Evolutionary conservation across 176 grass and related monocot genomes (phyloP), one percentile per base, ranked within the genome.

Genomic region (Tillandsia leiboldiana): DNA sequence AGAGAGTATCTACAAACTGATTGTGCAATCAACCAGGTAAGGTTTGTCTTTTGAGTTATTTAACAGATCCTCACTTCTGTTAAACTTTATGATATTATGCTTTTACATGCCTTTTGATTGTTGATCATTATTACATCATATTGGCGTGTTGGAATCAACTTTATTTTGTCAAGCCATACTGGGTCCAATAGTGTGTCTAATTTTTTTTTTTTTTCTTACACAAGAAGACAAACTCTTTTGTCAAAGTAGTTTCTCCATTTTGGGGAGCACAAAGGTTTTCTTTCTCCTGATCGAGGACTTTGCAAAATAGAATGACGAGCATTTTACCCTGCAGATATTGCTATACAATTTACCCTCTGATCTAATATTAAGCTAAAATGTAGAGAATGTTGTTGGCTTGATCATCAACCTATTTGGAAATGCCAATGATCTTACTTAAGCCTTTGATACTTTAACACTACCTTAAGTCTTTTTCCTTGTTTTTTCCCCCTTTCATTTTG

Each of bases 1-100:
- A 89, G 83, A 77, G 84, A 97, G 74, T 97, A 89, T 83, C 67
- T 97, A 20, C 93, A 97, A 78, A 97, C 93, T 62, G 86, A 97
- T 69, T 97, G 93, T 61, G 86, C 86, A 74, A 87, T 92, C 63
- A 92, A 97, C 83, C 12, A 77, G 81, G 93, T 9, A 85, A 84
- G 67, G 50, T 6, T 13, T 9, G 64, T 47, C 11, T 10, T 64
- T 68, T 71, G 12, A 27, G 17, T 69, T 70, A n/a, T 20, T 68
- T 51, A 50, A 56, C 11, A n/a, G 15, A 13, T n/a, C 3, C 15
- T 56, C 2, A 12, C 13, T n/a, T n/a, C 52, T 56, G 52, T 61
- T 61, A 23, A 61, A 61, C 6, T 10, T 15, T 61, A 61, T 3
- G 1, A 61, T 61, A 20, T 61, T 18, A 61, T 57, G 3, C 53